Conservation (phyloP, 495 filamentous ascomycete species). For the Penicillium angulare region DNA sequence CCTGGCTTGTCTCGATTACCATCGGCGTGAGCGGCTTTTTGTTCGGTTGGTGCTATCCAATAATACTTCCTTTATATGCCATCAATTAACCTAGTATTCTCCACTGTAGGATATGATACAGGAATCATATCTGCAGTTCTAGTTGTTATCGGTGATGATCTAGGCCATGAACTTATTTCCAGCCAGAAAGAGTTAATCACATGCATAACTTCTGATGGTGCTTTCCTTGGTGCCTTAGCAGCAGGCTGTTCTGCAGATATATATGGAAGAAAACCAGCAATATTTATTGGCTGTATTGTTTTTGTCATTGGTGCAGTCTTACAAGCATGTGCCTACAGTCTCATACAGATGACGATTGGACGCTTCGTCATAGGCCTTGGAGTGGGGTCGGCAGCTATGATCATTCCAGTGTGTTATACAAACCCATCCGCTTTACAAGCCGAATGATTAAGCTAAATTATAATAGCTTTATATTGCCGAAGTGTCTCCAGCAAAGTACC, state of each 20-base stretch:
- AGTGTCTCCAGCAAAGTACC: constrained; percentile 47
- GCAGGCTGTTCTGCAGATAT: constrained; percentile 48
- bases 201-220: constrained; percentile 47
- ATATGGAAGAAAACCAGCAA: constrained; percentile 48
- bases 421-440: too few relatives aligned
- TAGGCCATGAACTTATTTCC: constrained; percentile 28
- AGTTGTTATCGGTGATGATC: constrained; percentile 36
- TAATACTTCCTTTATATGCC: too few relatives aligned
- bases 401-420: constrained; percentile 25
- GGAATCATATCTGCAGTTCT: constrained; percentile 51
- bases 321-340: constrained; percentile 43
- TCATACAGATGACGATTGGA: constrained; percentile 51
- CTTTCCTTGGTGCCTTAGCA: constrained; percentile 50
- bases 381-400: constrained; percentile 51
- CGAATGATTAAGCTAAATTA: too few relatives aligned
- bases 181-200: constrained; percentile 49
- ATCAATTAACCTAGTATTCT: too few relatives aligned
- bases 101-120: constrained; percentile 51
- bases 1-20: constrained; percentile 17
- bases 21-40: constrained; percentile 38
- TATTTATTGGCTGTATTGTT: constrained; percentile 47
- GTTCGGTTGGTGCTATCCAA: too few relatives aligned
- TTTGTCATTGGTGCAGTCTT: constrained; percentile 45
- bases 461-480: constrained; percentile 45
- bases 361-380: constrained; percentile 50